Conservation (phyloP, 345 rosid genomes). For the Murraya koenigii region DNA sequence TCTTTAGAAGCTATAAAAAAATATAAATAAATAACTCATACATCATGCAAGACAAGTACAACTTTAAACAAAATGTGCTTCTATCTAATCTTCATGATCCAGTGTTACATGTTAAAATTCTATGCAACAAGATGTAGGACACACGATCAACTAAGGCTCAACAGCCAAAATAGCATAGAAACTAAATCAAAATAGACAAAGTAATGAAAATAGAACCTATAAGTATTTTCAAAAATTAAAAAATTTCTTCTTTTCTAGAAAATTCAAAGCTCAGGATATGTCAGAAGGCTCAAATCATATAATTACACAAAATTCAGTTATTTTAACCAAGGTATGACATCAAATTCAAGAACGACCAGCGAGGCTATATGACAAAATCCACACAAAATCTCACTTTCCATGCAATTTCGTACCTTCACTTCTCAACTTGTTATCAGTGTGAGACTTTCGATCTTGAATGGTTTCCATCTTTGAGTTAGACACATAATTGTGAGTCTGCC, state of each 20-base stretch:
- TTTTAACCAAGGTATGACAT: background rate
- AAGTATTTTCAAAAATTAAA: background rate
- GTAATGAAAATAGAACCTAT: background rate
- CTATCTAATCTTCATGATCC: background rate
- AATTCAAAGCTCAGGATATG: background rate
- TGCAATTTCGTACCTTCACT: conserved; percentile 46
- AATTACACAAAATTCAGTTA: background rate
- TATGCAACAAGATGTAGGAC: background rate
- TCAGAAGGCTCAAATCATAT: background rate
- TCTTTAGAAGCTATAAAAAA: conserved; percentile 54
- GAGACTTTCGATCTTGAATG: conserved; percentile 27
- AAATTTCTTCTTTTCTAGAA: background rate
- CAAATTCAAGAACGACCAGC: background rate
- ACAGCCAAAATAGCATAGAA: background rate
- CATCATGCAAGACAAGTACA: background rate
- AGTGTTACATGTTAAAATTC: background rate
- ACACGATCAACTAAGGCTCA: background rate
- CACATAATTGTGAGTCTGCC: conserved; percentile 22
- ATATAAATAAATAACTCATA: conserved; percentile 12
- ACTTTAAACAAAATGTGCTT: background rate
- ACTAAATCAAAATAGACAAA: background rate
- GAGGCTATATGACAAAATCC: conserved; percentile 13
- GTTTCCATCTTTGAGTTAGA: conserved; percentile 29
- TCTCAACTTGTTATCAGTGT: conserved; percentile 44
- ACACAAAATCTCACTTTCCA: conserved; percentile 9